Evolutionary conservation across 345 rosid species (phyloP), one percentile per base, ranked within the genome.

Genomic region (Kernera saxatilis): DNA sequence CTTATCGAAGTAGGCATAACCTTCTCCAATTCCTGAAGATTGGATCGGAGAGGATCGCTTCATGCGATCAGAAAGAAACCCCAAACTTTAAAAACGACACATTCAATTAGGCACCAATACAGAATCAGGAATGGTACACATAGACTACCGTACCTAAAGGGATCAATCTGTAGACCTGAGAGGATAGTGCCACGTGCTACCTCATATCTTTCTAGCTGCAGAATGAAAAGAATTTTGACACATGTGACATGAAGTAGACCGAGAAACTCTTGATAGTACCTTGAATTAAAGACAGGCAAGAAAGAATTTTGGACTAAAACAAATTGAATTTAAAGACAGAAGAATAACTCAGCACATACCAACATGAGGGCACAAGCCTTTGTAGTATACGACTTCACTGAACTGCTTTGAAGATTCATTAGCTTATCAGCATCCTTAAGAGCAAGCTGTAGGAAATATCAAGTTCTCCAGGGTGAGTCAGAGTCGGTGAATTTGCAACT

Each of bases 341-440:
- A 62, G 33, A 43, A 43, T 2, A 51, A 33, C 3, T 14, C 43
- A 40, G 18, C 45, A 70, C 88, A 72, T 77, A 94, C 99, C 95
- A 91, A 78, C 49, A 83, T 72, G 50, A 91, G 89, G 69, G 96
- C 88, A 71, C 70, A 82, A 67, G 93, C 88, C 82, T 86, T 94
- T 37, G 81, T 78, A 59, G 74, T 74, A 73, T 80, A 83, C 10
- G 96, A 68, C 81, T 81, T 85, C 41, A 80, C 80, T 69, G 82
- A 84, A 78, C 78, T 82, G 58, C 60, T 80, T 77, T 67, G 81
- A 30, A 89, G 82, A 51, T 62, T 81, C 74, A 79, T 77, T 62
- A 94, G 78, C 85, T 83, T 94, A 63, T 91, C 96, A 39, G 99
- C 95, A 85, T 94, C 99, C 81, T 89, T 94, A 11, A 86, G 72